Percentiles rank a stretch among this genome's conserved stretches.
Conservation (phyloP, 768 basidiomycete genomes). For the Galerina marginata region DNA sequence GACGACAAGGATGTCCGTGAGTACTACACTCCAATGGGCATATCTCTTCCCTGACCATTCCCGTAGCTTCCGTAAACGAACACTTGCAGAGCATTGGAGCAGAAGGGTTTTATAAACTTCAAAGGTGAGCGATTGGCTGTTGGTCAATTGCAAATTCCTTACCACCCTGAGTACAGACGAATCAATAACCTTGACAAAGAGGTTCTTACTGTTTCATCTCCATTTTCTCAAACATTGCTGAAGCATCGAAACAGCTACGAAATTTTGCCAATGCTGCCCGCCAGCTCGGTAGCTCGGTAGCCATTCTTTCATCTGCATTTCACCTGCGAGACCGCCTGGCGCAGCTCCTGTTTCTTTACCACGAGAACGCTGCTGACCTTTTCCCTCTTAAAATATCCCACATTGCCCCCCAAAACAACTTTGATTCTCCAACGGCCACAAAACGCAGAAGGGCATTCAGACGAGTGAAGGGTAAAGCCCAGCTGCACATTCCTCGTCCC, state of each 20-base stretch:
- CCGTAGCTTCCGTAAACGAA: slow-evolving; percentile 67
- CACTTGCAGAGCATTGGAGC: slow-evolving; percentile 72
- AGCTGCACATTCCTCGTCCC: slow-evolving; percentile 57
- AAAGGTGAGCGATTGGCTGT: slow-evolving; percentile 47
- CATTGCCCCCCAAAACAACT: slow-evolving; percentile 41
- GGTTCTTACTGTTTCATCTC: slow-evolving; percentile 33
- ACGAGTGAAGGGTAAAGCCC: slow-evolving; percentile 41
- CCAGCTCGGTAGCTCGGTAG: slow-evolving; percentile 78
- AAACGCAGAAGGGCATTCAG: slow-evolving; percentile 38
- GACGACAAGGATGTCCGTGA: slow-evolving; percentile 71
- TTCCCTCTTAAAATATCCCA: slow-evolving; percentile 69
- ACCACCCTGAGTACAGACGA: slow-evolving; percentile 41
- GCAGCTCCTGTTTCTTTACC: slow-evolving; percentile 72
- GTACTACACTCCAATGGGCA: slow-evolving; percentile 33
- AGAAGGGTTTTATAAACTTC: slow-evolving; percentile 66
- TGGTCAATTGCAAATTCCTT: neutral
- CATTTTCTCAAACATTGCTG: neutral
- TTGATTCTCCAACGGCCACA: slow-evolving; percentile 32
- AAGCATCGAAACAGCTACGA: slow-evolving; percentile 51
- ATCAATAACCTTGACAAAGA: slow-evolving; percentile 71
- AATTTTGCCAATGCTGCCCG: slow-evolving; percentile 80
- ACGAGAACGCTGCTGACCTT: slow-evolving; percentile 77
- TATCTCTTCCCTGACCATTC: neutral
- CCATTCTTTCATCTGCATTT: slow-evolving; percentile 75
- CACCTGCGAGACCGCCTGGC: slow-evolving; percentile 73